Evolutionary conservation across 2,329 filamentous ascomycete genomes (phyloP).

Genomic region (Aspergillus sp.): DNA sequence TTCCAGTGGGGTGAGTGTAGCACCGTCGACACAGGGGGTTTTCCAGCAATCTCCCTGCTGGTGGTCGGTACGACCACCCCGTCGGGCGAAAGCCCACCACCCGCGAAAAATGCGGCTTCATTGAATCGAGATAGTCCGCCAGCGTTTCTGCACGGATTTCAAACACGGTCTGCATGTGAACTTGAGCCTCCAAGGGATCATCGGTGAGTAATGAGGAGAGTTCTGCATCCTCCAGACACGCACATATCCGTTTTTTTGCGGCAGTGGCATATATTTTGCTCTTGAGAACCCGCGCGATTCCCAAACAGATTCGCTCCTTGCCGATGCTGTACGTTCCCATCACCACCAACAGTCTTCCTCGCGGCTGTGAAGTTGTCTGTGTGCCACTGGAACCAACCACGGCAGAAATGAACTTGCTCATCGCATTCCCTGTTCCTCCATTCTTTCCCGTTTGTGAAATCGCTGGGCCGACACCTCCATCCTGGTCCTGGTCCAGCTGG

Average conservation of each 20-base stretch:
- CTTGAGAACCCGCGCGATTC: conserved; percentile 78
- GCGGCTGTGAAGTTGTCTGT: background rate
- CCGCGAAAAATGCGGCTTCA: conserved; percentile 76
- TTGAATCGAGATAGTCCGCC: conserved; percentile 77
- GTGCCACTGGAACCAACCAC: conserved; percentile 24
- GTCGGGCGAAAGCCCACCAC: conserved; percentile 88
- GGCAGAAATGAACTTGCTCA: conserved; percentile 58
- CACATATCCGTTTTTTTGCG: conserved; percentile 77
- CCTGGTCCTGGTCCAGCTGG: conserved; percentile 63
- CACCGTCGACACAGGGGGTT: conserved; percentile 62
- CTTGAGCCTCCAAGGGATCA: conserved; percentile 78
- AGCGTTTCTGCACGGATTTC: conserved; percentile 89
- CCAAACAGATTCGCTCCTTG: conserved; percentile 92
- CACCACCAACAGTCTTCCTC: conserved; percentile 75
- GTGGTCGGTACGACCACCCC: conserved; percentile 87
- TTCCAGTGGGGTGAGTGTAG: conserved; percentile 69
- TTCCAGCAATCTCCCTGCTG: conserved; percentile 57
- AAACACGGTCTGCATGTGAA: conserved; percentile 96
- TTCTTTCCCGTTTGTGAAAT: conserved; percentile 54
- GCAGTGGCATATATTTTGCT: conserved; percentile 87
- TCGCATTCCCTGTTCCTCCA: conserved; percentile 52
- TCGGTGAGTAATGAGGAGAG: conserved; percentile 71
- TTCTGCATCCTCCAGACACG: conserved; percentile 79
- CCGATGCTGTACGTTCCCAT: conserved; percentile 98
- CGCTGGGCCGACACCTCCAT: conserved; percentile 47